A percentile compares a stretch with the other conserved stretches of the same genome.
Evolutionary conservation across 768 basidiomycete species (phyloP).

Genomic region (Kwoniella sp.): DNA sequence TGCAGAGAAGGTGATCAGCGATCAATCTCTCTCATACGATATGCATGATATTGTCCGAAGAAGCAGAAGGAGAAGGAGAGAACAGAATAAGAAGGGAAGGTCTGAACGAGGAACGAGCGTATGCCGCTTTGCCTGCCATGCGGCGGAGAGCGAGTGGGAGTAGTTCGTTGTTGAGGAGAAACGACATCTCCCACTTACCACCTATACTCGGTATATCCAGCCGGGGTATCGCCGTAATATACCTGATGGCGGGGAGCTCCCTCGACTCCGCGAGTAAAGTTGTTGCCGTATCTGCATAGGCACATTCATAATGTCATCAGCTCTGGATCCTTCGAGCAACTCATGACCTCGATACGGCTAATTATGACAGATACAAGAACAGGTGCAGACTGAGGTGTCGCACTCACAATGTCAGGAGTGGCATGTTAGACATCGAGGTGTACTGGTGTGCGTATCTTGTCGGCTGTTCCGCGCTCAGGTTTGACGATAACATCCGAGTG

Average conservation of each 20-base stretch:
- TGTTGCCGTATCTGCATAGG: conserved; percentile 39
- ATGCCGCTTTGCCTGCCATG: too few relatives aligned
- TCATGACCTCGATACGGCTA: not conserved
- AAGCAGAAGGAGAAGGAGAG: too few relatives aligned
- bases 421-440: conserved; percentile 32
- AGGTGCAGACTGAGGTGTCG: too few relatives aligned
- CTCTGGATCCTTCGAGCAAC: not conserved
- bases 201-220: conserved; percentile 43
- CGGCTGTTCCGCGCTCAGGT: conserved; percentile 23
- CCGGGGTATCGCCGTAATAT: conserved; percentile 45
- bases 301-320: not conserved
- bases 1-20: too few relatives aligned
- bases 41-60: not conserved
- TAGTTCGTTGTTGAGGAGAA: not conserved
- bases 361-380: not conserved
- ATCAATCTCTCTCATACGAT: too few relatives aligned
- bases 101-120: too few relatives aligned
- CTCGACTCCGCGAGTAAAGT: conserved; percentile 31
- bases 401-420: conserved; percentile 49
- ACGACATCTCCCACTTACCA: conserved; percentile 36
- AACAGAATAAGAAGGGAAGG: too few relatives aligned
- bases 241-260: conserved; percentile 32
- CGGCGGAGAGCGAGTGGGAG: not conserved
- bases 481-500: conserved; percentile 34
- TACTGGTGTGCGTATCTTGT: conserved; percentile 29